These are phyloP conservation scores for Amanita pseudoporphyria DNA, from an alignment of 768 basidiomycete species.

Conservation along the genomic window DNA sequence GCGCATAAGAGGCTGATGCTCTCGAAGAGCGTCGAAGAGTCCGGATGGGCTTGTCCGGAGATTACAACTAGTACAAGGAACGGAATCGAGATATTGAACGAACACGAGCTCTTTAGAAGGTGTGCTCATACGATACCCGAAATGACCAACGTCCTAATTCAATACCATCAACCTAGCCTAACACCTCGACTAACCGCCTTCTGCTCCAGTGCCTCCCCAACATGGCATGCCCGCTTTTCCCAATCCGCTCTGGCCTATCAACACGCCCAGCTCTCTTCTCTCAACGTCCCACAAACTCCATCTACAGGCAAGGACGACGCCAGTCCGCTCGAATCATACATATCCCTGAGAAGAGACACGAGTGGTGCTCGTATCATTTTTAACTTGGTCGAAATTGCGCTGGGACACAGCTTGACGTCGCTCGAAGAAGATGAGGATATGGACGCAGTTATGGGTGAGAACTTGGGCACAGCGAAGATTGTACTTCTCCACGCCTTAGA, in stretches of 20 bases:
- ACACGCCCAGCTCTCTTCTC: slow-evolving; percentile 22
- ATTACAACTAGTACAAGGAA: not conserved
- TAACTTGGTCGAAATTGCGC: slow-evolving; percentile 39
- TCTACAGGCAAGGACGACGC: slow-evolving; percentile 17
- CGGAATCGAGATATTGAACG: slow-evolving; percentile 14
- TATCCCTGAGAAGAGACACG: slow-evolving; percentile 35
- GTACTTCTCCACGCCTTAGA: slow-evolving; percentile 12
- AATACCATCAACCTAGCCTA: slow-evolving; percentile 21
- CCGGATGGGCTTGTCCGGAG: not conserved
- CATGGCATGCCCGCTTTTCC: slow-evolving; percentile 35
- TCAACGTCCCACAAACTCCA: slow-evolving; percentile 1
- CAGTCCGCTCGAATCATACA: slow-evolving; percentile 37
- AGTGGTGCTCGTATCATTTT: slow-evolving; percentile 41
- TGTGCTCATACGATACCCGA: slow-evolving; percentile 4
- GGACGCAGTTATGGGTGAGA: slow-evolving; percentile 8
- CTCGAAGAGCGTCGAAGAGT: not conserved
- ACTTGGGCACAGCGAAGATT: not conserved
- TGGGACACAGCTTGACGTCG: slow-evolving; percentile 8
- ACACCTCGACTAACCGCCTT: slow-evolving; percentile 26
- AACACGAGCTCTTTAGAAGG: slow-evolving; percentile 26
- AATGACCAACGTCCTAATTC: slow-evolving; percentile 3
- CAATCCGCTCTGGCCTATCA: slow-evolving; percentile 24
- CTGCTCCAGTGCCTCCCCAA: slow-evolving; percentile 20
- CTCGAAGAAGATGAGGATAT: too few relatives aligned
- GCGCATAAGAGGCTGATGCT: slow-evolving; percentile 21